Conservation (phyloP, 441 rosid species). For the Monsonia emarginata region DNA sequence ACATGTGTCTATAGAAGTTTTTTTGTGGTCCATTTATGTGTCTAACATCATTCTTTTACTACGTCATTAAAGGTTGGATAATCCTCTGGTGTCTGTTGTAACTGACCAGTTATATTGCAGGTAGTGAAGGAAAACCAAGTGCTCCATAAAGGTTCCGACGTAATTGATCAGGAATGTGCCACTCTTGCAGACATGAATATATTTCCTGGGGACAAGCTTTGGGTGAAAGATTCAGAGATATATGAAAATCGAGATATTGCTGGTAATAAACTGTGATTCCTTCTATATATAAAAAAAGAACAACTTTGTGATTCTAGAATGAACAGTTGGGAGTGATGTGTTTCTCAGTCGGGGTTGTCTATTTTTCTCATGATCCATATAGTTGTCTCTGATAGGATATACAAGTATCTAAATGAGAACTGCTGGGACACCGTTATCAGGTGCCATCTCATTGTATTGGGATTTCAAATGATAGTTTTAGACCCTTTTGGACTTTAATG, state of each 20-base stretch:
- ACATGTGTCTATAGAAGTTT: background rate
- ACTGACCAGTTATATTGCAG: constrained; percentile 32
- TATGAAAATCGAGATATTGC: constrained; percentile 96
- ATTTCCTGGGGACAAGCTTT: constrained; percentile 87
- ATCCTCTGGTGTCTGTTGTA: constrained; percentile 1
- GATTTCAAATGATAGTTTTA: background rate
- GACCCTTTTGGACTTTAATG: background rate
- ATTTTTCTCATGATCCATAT: background rate
- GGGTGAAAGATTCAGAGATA: constrained; percentile 94
- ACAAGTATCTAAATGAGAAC: background rate
- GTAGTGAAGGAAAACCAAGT: constrained; percentile 92
- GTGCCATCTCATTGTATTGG: background rate
- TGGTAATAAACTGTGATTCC: no score
- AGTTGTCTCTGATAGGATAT: background rate
- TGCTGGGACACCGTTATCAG: background rate
- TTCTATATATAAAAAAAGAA: no score
- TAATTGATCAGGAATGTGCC: constrained; percentile 74
- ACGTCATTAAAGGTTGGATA: background rate
- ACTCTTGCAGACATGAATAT: constrained; percentile 95
- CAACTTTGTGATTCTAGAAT: constrained; percentile 2
- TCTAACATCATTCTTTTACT: background rate
- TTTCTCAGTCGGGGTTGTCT: background rate
- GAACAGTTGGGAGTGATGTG: background rate
- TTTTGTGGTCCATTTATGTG: background rate
- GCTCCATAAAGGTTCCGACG: constrained; percentile 71